These are phyloP conservation scores for Ophiocordyceps polyrhachis-furcata DNA, from an alignment of 2,329 filamentous ascomycete genomes.

Conservation along the genomic window DNA sequence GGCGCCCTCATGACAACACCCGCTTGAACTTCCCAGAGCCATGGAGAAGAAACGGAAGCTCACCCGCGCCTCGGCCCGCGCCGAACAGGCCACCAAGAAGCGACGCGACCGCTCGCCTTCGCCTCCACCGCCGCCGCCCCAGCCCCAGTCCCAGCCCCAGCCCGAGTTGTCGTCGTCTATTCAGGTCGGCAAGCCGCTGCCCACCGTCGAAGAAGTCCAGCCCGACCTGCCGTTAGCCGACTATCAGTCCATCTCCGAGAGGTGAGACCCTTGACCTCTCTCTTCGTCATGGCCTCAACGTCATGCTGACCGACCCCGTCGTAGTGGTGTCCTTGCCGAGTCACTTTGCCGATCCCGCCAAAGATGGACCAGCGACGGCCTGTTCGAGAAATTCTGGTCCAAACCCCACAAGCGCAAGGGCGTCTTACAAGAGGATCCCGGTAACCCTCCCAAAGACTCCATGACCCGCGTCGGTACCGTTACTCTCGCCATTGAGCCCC, in stretches of 20 bases:
- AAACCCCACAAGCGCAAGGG: slow-evolving; percentile 53
- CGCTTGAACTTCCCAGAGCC: slow-evolving; percentile 2
- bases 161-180: slow-evolving; percentile 42
- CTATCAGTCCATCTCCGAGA: slow-evolving; percentile 57
- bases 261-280: slow-evolving; percentile 21
- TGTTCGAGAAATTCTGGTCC: slow-evolving; percentile 63
- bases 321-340: slow-evolving; percentile 54
- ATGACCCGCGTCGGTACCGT: slow-evolving; percentile 58
- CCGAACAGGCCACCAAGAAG: slow-evolving; percentile 41
- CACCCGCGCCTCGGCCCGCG: slow-evolving; percentile 39
- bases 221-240: slow-evolving; percentile 42
- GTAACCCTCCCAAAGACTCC: slow-evolving; percentile 50
- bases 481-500: slow-evolving; percentile 60
- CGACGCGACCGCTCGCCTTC: slow-evolving; percentile 34
- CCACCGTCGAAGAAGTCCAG: slow-evolving; percentile 51
- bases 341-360: slow-evolving; percentile 55
- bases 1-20: slow-evolving; percentile 13
- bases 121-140: slow-evolving; percentile 26
- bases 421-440: slow-evolving; percentile 40
- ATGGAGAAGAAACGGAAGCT: slow-evolving; percentile 52
- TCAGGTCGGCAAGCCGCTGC: slow-evolving; percentile 46
- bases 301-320: background rate
- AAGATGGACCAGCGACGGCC: slow-evolving; percentile 51
- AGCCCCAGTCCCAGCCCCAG: slow-evolving; percentile 12
- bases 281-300: too few species aligned